These are phyloP conservation scores for Cyberlindnera maclurae DNA, from an alignment of 805 yeast species.

Conservation along the genomic window DNA sequence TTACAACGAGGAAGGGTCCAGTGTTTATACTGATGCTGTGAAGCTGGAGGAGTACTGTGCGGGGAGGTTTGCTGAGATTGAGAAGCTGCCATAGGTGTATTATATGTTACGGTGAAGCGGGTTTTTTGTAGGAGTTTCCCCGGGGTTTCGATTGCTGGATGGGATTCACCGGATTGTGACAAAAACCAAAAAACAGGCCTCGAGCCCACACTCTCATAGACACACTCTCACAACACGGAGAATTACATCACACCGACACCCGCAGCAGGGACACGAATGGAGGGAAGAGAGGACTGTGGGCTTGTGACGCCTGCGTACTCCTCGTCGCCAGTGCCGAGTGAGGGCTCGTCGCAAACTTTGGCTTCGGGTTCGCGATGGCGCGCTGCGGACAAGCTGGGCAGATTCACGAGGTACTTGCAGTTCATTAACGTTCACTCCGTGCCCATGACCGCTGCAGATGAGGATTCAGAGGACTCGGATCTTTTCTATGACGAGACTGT, in stretches of 20 bases:
- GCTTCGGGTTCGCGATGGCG: conserved; percentile 4
- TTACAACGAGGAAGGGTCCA: conserved; percentile 87
- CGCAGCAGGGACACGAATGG: neutral
- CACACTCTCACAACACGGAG: no score
- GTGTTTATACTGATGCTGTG: conserved; percentile 76
- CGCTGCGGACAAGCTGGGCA: conserved; percentile 11
- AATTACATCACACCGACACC: no score
- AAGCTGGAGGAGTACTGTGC: conserved; percentile 68
- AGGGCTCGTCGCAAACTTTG: neutral
- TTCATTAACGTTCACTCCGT: conserved; percentile 5
- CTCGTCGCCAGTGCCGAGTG: conserved; percentile 1
- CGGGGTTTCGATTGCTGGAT: neutral
- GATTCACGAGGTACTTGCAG: conserved; percentile 12
- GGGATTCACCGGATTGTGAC: no score
- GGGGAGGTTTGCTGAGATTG: conserved; percentile 31
- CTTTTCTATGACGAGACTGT: conserved; percentile 11
- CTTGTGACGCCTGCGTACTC: conserved; percentile 4
- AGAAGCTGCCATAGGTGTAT: conserved; percentile 2
- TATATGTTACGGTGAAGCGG: neutral
- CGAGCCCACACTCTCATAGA: no score
- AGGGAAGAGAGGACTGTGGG: conserved; percentile 4
- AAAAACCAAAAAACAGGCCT: no score
- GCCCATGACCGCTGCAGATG: conserved; percentile 11
- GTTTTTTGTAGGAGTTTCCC: neutral
- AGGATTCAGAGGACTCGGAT: conserved; percentile 11